Conservation (phyloP, 768 basidiomycete genomes). For the Saitozyma sp. region DNA sequence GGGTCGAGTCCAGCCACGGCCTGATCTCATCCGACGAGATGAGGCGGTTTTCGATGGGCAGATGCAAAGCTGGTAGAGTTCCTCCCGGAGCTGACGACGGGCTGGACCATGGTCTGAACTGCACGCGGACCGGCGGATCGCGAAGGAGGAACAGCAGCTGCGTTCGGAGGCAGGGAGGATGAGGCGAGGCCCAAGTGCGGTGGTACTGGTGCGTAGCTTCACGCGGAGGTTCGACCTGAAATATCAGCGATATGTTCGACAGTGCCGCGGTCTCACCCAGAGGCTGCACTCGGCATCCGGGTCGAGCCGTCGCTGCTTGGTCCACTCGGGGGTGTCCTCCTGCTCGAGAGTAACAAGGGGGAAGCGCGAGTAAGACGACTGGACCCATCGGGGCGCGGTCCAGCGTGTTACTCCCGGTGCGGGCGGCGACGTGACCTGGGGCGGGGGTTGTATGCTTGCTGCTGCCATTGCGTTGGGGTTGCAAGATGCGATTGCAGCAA, state of each 20-base stretch:
- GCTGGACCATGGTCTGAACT: conserved; percentile 33
- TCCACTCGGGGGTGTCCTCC: conserved; percentile 32
- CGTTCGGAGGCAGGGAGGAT: conserved; percentile 29
- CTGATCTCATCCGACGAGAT: conserved; percentile 31
- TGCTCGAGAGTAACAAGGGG: conserved; percentile 37
- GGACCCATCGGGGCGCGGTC: conserved; percentile 33
- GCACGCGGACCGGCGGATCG: conserved; percentile 17
- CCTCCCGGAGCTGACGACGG: conserved; percentile 30
- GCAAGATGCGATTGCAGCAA: background rate
- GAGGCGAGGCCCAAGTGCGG: conserved; percentile 33
- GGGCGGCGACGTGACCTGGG: background rate
- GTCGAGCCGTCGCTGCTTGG: background rate
- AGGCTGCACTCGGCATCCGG: conserved; percentile 14
- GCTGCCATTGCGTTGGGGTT: background rate
- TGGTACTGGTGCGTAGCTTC: conserved; percentile 15
- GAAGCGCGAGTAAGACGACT: conserved; percentile 36
- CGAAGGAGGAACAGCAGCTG: conserved; percentile 43
- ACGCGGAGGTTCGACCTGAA: conserved; percentile 26
- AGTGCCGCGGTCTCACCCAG: conserved; percentile 24
- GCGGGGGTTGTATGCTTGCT: background rate
- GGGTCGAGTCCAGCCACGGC: conserved; percentile 34
- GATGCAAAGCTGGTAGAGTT: conserved; percentile 31
- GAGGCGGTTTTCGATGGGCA: conserved; percentile 24
- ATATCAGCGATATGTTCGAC: conserved; percentile 4
- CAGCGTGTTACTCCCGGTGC: conserved; percentile 4